Evolutionary conservation across 345 rosid genomes (phyloP).

Genomic region (Arabis hirsuta): DNA sequence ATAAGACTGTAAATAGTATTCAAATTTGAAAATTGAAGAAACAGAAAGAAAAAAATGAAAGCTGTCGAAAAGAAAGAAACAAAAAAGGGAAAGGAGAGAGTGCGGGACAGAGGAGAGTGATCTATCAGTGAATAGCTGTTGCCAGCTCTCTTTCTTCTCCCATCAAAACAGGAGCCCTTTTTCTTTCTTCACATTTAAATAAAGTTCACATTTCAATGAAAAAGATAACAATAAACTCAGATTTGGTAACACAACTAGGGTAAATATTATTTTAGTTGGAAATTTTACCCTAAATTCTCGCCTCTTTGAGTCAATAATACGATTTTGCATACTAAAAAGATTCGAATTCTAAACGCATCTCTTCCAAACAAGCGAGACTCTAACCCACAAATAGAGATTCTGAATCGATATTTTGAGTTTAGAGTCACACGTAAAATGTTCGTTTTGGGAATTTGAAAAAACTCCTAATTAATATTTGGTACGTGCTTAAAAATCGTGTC

Average conservation of each 20-base stretch:
- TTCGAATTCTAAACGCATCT: slow-evolving; percentile 21
- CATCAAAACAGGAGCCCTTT: slow-evolving; percentile 41
- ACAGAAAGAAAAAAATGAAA: slow-evolving; percentile 31
- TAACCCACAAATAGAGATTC: neutral
- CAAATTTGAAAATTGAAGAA: slow-evolving; percentile 21
- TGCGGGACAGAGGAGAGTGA: slow-evolving; percentile 45
- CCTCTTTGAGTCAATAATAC: slow-evolving; percentile 6
- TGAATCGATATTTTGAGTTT: neutral
- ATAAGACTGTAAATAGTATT: neutral
- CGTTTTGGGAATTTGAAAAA: neutral
- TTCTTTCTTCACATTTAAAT: slow-evolving; percentile 30
- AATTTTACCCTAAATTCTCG: neutral
- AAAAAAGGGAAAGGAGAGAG: slow-evolving; percentile 26
- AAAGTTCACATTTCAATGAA: slow-evolving; percentile 7
- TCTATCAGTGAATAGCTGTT: slow-evolving; percentile 44
- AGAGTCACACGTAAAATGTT: slow-evolving; percentile 5
- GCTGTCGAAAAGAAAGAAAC: slow-evolving; percentile 43
- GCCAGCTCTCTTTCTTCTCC: slow-evolving; percentile 47
- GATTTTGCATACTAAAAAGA: neutral
- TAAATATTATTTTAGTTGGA: no score
- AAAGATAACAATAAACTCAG: neutral
- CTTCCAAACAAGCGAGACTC: slow-evolving; percentile 13
- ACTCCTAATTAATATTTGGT: neutral
- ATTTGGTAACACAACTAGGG: no score
- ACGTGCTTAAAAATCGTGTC: neutral